Percentiles rank a stretch among this genome's conserved stretches.
phyloP scores from a whole-genome alignment of 345 rosid species.

The Noccaea caerulescens region DNA sequence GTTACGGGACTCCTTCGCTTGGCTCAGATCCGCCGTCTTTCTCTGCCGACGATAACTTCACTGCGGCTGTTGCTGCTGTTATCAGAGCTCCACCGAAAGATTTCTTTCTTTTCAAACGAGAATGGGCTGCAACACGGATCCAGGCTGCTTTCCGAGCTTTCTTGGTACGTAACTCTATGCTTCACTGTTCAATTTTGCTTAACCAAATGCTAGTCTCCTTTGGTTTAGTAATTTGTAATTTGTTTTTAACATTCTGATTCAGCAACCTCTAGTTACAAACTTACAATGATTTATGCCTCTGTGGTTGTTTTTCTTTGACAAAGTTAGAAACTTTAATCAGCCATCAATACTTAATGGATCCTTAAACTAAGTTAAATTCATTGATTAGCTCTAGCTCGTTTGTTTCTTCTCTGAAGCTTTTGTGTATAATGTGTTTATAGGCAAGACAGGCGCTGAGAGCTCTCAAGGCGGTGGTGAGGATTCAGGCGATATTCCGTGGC shows the following conservation, averaged over 20 bases:
- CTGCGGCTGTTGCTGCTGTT: conserved; percentile 75
- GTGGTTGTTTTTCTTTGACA: background rate
- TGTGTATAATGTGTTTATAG: conserved; percentile 46
- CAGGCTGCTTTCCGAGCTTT: conserved; percentile 85
- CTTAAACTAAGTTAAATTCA: background rate
- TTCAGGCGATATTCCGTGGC: conserved; percentile 90
- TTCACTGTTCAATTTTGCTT: background rate
- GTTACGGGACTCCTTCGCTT: conserved; percentile 52
- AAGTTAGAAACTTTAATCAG: conserved; percentile 23
- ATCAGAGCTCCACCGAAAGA: conserved; percentile 76
- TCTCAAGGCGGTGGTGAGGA: conserved; percentile 82
- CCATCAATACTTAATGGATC: conserved; percentile 5
- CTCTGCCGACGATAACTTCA: conserved; percentile 52
- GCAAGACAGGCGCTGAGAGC: conserved; percentile 86
- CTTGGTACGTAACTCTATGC: conserved; percentile 51
- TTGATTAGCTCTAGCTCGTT: background rate
- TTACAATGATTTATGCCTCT: background rate
- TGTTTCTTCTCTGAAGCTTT: background rate
- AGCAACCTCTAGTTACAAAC: background rate
- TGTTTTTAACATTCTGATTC: background rate
- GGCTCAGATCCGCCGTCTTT: conserved; percentile 56
- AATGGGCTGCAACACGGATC: conserved; percentile 92
- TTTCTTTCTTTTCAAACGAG: conserved; percentile 67
- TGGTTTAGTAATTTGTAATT: background rate
- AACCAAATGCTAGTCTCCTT: background rate